Evolutionary conservation across 257 asterid genomes (phyloP).

Genomic region (Solanum lycopersicoides): DNA sequence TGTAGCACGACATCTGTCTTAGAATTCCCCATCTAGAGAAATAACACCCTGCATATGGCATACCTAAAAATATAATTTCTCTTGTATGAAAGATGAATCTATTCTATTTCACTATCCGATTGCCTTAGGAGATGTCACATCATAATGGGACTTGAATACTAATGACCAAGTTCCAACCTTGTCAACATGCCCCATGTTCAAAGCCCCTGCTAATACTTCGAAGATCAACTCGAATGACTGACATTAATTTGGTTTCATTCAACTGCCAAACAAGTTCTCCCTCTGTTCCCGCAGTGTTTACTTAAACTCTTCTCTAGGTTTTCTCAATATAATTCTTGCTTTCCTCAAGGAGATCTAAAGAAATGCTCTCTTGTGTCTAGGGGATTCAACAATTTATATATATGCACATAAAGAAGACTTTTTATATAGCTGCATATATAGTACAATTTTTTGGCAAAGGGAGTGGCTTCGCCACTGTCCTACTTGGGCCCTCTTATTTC

Average conservation of each 20-base stretch:
- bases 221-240: neutral
- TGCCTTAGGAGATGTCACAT: neutral
- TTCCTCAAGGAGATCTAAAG: neutral
- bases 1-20: neutral
- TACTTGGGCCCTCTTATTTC: neutral
- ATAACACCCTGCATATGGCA: neutral
- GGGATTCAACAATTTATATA: neutral
- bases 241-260: neutral
- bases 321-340: neutral
- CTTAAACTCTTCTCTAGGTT: neutral
- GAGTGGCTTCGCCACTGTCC: neutral
- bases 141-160: neutral
- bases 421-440: neutral
- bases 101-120: neutral
- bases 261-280: neutral
- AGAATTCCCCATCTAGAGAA: neutral
- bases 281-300: neutral
- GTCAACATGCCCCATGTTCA: neutral
- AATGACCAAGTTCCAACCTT: neutral
- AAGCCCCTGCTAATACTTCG: neutral
- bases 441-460: neutral
- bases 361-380: neutral
- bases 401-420: neutral
- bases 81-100: neutral
- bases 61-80: neutral